phyloP scores from a whole-genome alignment of 495 filamentous ascomycete species.

The Clavariopsis aquatica region DNA sequence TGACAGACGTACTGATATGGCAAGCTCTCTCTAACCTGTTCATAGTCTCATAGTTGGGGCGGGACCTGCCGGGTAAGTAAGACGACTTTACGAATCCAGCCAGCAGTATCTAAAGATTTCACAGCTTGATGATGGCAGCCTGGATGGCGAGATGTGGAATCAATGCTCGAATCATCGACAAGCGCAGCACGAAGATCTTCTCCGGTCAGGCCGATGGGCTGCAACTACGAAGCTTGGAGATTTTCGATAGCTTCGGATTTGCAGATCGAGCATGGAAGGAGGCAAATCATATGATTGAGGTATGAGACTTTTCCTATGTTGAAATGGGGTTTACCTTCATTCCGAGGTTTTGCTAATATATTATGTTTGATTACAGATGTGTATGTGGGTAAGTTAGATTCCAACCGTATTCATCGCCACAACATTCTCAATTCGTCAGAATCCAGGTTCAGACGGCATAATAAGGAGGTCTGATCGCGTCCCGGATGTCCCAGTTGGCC shows the following conservation, averaged over 20 bases:
- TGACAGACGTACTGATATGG: no score
- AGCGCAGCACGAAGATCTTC: constrained; percentile 55
- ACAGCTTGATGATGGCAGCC: constrained; percentile 60
- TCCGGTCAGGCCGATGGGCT: constrained; percentile 65
- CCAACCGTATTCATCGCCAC: not conserved
- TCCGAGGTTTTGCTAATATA: constrained; percentile 6
- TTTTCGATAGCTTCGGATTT: constrained; percentile 68
- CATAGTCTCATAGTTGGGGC: constrained; percentile 60
- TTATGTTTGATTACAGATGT: constrained; percentile 30
- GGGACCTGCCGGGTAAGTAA: constrained; percentile 58
- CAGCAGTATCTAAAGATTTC: not conserved
- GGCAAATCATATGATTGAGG: constrained; percentile 50
- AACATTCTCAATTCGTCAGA: constrained; percentile 22
- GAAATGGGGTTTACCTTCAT: constrained; percentile 42
- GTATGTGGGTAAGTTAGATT: constrained; percentile 37
- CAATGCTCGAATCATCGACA: constrained; percentile 62
- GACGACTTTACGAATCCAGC: not conserved
- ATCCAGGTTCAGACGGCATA: constrained; percentile 51
- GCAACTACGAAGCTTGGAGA: constrained; percentile 60
- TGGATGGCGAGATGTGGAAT: constrained; percentile 65
- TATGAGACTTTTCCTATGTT: not conserved
- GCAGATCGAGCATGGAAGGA: constrained; percentile 62
- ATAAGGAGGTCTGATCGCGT: constrained; percentile 56
- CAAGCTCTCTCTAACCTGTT: not conserved
- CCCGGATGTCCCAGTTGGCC: constrained; percentile 54